Evolutionary conservation across 2,329 filamentous ascomycete species (phyloP).

Genomic region (Botrytis hyacinthi): DNA sequence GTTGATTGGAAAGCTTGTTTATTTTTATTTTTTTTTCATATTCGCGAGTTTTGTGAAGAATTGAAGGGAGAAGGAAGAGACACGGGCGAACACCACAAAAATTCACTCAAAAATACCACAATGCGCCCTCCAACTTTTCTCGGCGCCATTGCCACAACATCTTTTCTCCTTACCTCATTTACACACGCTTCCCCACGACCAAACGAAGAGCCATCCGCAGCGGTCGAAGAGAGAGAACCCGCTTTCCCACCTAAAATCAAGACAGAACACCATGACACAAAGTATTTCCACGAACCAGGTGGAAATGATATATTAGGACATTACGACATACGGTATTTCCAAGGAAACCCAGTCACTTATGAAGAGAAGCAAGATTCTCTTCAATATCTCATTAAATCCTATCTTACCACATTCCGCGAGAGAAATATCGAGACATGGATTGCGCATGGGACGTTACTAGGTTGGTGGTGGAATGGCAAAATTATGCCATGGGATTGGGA

Average conservation of each 20-base stretch:
- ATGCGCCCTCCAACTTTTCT: conserved; percentile 17
- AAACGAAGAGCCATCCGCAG: neutral
- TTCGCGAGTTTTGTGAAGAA: neutral
- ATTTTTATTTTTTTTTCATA: neutral
- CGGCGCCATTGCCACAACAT: conserved; percentile 3
- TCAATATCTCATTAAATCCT: conserved; percentile 69
- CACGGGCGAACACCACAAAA: neutral
- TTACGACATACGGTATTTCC: conserved; percentile 73
- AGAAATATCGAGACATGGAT: conserved; percentile 78
- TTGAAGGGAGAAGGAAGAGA: neutral
- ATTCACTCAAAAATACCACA: neutral
- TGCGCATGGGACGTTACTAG: conserved; percentile 77
- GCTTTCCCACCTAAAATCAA: neutral
- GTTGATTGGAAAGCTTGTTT: neutral
- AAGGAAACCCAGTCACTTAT: conserved; percentile 57
- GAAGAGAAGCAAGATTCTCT: conserved; percentile 65
- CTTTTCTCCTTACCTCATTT: conserved; percentile 1
- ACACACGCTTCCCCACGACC: conserved; percentile 1
- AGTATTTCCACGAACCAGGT: conserved; percentile 54
- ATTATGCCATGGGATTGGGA: conserved; percentile 85
- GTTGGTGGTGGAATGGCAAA: conserved; percentile 84
- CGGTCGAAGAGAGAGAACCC: neutral
- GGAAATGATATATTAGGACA: conserved; percentile 60
- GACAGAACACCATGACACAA: conserved; percentile 12
- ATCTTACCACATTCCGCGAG: conserved; percentile 64